Evolutionary conservation across 768 basidiomycete genomes (phyloP).

Genomic region (Suillus weaverae): DNA sequence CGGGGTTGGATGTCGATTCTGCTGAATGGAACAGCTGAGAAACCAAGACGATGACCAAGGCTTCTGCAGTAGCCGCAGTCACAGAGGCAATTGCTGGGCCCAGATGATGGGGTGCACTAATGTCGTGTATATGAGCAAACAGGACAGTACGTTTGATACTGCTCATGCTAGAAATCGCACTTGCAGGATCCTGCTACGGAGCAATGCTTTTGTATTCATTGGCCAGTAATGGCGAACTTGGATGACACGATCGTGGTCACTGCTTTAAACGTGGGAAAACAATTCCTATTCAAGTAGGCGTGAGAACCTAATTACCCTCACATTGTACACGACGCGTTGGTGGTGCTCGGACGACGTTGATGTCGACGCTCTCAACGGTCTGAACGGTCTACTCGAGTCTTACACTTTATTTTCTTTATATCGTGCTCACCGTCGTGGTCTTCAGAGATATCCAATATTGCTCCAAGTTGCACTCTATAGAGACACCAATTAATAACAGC

Average conservation of each 20-base stretch:
- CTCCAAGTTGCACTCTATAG: not conserved
- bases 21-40: conserved; percentile 56
- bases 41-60: conserved; percentile 64
- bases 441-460: not conserved
- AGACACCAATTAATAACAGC: not conserved
- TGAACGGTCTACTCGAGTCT: not conserved
- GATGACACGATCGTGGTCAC: not conserved
- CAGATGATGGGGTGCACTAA: conserved; percentile 57
- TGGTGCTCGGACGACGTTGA: not conserved
- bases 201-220: not conserved
- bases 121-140: conserved; percentile 10
- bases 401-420: not conserved
- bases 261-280: not conserved
- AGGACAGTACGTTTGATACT: not conserved
- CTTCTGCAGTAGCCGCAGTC: conserved; percentile 39
- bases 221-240: not conserved
- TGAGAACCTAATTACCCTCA: not conserved
- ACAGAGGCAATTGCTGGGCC: conserved; percentile 53
- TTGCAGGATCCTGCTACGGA: not conserved
- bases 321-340: not conserved
- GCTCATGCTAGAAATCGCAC: not conserved
- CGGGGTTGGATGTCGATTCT: conserved; percentile 34
- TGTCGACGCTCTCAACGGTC: not conserved
- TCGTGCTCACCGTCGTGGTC: not conserved
- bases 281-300: not conserved